phyloP scores from a whole-genome alignment of 2,329 filamentous ascomycete species.

The Stylonectria norvegica region DNA sequence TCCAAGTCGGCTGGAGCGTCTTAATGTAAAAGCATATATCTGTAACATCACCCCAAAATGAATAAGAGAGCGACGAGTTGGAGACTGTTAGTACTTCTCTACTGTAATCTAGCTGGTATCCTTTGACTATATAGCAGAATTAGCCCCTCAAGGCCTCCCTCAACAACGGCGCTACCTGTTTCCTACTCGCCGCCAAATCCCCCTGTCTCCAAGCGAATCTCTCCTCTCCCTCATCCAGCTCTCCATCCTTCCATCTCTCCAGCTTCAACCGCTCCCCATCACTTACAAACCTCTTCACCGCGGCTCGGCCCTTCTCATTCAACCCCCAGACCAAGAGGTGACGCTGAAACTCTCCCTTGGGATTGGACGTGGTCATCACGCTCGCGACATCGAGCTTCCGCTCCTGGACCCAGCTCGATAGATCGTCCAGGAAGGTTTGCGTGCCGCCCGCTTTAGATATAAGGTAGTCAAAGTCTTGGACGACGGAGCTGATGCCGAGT shows the following conservation, averaged over 20 bases:
- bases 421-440: slow-evolving; percentile 43
- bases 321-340: slow-evolving; percentile 67
- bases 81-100: too few relatives aligned
- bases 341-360: slow-evolving; percentile 55
- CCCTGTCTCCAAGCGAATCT: slow-evolving; percentile 66
- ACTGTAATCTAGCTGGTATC: too few relatives aligned
- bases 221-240: slow-evolving; percentile 45
- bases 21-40: slow-evolving; percentile 2
- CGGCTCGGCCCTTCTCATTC: slow-evolving; percentile 45
- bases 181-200: slow-evolving; percentile 58
- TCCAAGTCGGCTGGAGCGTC: neutral
- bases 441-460: slow-evolving; percentile 48
- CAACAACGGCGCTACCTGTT: slow-evolving; percentile 66
- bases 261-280: slow-evolving; percentile 52
- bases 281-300: slow-evolving; percentile 52
- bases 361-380: slow-evolving; percentile 66
- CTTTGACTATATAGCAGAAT: too few relatives aligned
- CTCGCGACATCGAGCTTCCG: slow-evolving; percentile 58
- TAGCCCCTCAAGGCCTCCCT: slow-evolving; percentile 49
- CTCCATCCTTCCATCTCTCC: slow-evolving; percentile 49
- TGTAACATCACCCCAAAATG: slow-evolving; percentile 12
- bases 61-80: neutral
- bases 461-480: slow-evolving; percentile 61
- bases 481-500: slow-evolving; percentile 66
- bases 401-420: slow-evolving; percentile 54